Base-by-base conservation (phyloP, 257 asterid genomes). In the Thymus quinquecostatus region DNA sequence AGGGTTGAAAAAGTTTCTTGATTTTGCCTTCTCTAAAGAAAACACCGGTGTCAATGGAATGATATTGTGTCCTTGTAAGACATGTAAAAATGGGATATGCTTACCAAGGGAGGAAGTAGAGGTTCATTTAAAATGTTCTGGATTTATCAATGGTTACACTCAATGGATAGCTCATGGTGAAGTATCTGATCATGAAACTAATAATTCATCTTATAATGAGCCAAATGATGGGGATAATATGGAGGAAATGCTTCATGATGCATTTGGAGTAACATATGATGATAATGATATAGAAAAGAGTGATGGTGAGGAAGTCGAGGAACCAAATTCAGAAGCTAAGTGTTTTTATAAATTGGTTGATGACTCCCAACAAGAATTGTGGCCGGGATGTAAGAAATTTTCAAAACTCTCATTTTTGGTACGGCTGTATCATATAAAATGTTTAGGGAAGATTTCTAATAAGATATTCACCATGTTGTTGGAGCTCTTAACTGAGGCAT, bases 341-440 rank as follows among this genome's bases (percentile, higher is more conserved):
- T 27, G 0, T 0, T 55, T 55, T 27, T 55, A 27, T 6, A 28
- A 55, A 3, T 27, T 55, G 28, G 36, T 55, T 55, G 60, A 55
- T 27, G 60, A 55, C 29, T 55, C 60, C n/a, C 6, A 55, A 55
- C n/a, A 55, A 55, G 60, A 55, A 28, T 55, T 55, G 34, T 55
- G 60, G 60, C 38, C 38, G 4, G 38, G 60, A 6, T 55, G 14
- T 28, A 29, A 55, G n/a, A 55, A 29, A 2, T 55, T 55, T 55
- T 55, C 60, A 10, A 55, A 55, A 29, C n/a, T 55, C 0, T 55
- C 60, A 9, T 55, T 55, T 29, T 30, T 55, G 60, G 38, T 55
- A 8, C 13, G 38, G 0, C 9, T 55, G 60, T 55, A 55, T 29
- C 60, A 55, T 4, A 28, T 55, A 6, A 28, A 55, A 11, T 55